phyloP scores from a whole-genome alignment of 306 rosid genomes.

The Astragalus membranaceus region DNA sequence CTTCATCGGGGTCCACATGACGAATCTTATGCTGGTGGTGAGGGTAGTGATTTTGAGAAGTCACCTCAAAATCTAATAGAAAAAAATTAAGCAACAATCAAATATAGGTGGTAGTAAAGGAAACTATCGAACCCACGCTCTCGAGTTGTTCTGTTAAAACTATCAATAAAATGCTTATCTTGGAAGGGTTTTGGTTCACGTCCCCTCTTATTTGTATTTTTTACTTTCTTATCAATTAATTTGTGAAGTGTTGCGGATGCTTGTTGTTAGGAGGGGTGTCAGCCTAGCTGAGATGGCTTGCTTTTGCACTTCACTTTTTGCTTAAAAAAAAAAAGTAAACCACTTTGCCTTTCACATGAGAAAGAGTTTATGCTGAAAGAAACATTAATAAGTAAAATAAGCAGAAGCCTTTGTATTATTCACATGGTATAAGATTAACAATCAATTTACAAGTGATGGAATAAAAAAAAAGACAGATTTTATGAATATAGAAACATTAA shows the following conservation, averaged over 20 bases:
- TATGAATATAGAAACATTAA: background rate
- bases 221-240: background rate
- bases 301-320: background rate
- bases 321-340: background rate
- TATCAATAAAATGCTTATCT: too few relatives aligned
- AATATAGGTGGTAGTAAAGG: too few relatives aligned
- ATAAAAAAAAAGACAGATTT: constrained; percentile 16
- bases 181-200: too few relatives aligned
- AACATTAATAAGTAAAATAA: constrained; percentile 6
- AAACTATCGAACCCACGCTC: too few relatives aligned
- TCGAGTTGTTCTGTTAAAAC: too few relatives aligned
- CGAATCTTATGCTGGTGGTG: background rate
- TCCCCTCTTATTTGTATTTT: too few relatives aligned
- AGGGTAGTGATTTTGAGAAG: too few relatives aligned
- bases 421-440: constrained; percentile 14
- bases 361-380: background rate
- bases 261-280: too few relatives aligned
- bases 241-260: too few relatives aligned
- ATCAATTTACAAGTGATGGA: constrained; percentile 23
- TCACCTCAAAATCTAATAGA: too few relatives aligned
- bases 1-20: background rate
- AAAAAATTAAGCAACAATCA: too few relatives aligned
- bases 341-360: background rate
- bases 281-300: too few relatives aligned
- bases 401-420: constrained; percentile 9